phyloP scores from a whole-genome alignment of 2,329 filamentous ascomycete species.

The Neodidymelliopsis sp. region DNA sequence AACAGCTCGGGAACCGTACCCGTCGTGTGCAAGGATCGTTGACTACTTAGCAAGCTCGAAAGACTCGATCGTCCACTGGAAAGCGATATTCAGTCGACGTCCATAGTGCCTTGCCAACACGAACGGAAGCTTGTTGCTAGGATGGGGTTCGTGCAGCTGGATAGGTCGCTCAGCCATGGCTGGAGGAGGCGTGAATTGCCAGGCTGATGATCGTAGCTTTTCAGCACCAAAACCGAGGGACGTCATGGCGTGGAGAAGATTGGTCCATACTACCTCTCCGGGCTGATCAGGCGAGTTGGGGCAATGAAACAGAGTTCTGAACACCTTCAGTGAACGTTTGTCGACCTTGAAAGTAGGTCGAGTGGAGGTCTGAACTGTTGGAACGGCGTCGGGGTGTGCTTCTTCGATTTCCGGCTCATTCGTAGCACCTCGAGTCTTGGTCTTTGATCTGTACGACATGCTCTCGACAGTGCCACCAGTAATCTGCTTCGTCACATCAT shows the following conservation, averaged over 20 bases:
- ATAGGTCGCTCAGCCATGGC: slow-evolving; percentile 59
- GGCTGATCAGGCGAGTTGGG: slow-evolving; percentile 47
- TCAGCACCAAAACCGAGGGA: slow-evolving; percentile 59
- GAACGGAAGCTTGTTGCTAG: slow-evolving; percentile 60
- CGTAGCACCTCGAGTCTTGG: too few relatives aligned
- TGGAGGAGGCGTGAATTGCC: slow-evolving; percentile 58
- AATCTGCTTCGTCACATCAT: slow-evolving; percentile 21
- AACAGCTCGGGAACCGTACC: not conserved
- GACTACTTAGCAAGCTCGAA: slow-evolving; percentile 3
- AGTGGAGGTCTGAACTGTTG: not conserved
- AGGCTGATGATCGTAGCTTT: slow-evolving; percentile 68
- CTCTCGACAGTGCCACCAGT: slow-evolving; percentile 20
- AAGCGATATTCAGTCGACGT: slow-evolving; percentile 55
- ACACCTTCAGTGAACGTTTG: slow-evolving; percentile 52
- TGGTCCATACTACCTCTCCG: slow-evolving; percentile 61
- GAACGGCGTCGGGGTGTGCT: not conserved
- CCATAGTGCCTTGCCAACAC: slow-evolving; percentile 57
- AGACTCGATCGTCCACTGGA: slow-evolving; percentile 55
- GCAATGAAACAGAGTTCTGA: slow-evolving; percentile 51
- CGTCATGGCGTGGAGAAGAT: slow-evolving; percentile 62
- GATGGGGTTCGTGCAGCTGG: slow-evolving; percentile 69
- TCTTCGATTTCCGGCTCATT: not conserved
- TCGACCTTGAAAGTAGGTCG: slow-evolving; percentile 42
- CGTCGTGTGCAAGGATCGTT: not conserved
- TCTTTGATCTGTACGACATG: not conserved